Base-by-base conservation (phyloP, 495 filamentous ascomycete genomes). In the Xylaria bambusicola region DNA sequence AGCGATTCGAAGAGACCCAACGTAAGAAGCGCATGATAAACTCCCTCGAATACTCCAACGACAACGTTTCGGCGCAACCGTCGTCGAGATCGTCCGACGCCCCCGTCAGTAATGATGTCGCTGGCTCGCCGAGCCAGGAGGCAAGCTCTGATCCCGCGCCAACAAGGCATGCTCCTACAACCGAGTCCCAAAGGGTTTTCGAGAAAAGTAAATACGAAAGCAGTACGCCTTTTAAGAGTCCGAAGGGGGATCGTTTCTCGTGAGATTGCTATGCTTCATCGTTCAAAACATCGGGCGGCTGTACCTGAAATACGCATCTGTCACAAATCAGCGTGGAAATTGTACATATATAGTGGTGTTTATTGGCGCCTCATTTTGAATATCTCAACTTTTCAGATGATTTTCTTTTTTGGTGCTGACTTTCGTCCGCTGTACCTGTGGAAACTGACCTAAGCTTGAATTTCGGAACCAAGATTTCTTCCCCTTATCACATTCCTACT, bases 121-220 rank as follows among this genome's bases (percentile, higher is more conserved):
- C 83, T 13, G 83, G 81, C 7, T 92, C 87, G 35, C 92, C 91
- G n/a, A 91, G 89, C 65, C 79, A 82, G 56, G 92, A 96, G 74
- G 85, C 86, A 15, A 88, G 82, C 58, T 77, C 78, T 44, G 93
- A 97, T 78, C 93, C 93, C 27, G 93, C 93, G 20, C 86, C 94
- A 3, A 94, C 92, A 21, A 78, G 89, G 55, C 93, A 95, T 73
- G 87, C 87, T 47, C 88, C 91, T 2, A 79, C 88, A 62, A 90
- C 84, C 31, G 90, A 91, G 67, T 76, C 73, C 47, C 80, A 92
- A 61, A 79, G 82, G 60, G 79, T 92, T 33, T 60, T 83, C 35
- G 89, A 92, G 71, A 93, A 92, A 76, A 89, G 91, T 71, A 96
- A 96, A 77, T 98, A 96, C 74, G 91, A 98, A 74, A 56, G 78